Conservation (phyloP, 768 basidiomycete genomes). For the Boletus patriciae region DNA sequence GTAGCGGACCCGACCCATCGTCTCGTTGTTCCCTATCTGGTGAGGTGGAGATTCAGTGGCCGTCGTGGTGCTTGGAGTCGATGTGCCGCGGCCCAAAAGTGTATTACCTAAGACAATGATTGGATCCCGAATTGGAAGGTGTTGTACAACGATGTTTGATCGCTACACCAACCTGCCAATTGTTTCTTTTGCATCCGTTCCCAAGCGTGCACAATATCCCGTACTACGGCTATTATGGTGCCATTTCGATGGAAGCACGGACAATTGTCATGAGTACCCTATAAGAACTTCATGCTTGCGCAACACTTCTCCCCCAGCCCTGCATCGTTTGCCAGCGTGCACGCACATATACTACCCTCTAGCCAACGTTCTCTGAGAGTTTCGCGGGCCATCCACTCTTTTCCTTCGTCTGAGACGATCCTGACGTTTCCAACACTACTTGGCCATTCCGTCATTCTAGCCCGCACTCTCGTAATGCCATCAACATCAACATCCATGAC, state of each 20-base stretch:
- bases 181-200: constrained; percentile 7
- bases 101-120: constrained; percentile 1
- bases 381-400: constrained; percentile 25
- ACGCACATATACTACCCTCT: background rate
- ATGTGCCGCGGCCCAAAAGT: background rate
- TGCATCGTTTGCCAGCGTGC: background rate
- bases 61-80: too few relatives aligned
- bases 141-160: constrained; percentile 17
- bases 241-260: background rate
- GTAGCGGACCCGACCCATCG: too few relatives aligned
- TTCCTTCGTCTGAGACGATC: constrained; percentile 29
- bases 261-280: constrained; percentile 18
- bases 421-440: background rate
- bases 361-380: constrained; percentile 26
- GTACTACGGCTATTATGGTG: background rate
- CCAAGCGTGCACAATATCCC: background rate
- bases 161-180: constrained; percentile 4
- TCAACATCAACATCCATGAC: constrained; percentile 5
- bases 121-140: constrained; percentile 18
- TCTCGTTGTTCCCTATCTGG: background rate
- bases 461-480: constrained; percentile 4
- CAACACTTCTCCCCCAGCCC: background rate
- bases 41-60: background rate
- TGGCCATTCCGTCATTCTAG: background rate
- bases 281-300: constrained; percentile 16